Evolutionary conservation across 768 basidiomycete species (phyloP).

Genomic region (Termitomyces sp.): DNA sequence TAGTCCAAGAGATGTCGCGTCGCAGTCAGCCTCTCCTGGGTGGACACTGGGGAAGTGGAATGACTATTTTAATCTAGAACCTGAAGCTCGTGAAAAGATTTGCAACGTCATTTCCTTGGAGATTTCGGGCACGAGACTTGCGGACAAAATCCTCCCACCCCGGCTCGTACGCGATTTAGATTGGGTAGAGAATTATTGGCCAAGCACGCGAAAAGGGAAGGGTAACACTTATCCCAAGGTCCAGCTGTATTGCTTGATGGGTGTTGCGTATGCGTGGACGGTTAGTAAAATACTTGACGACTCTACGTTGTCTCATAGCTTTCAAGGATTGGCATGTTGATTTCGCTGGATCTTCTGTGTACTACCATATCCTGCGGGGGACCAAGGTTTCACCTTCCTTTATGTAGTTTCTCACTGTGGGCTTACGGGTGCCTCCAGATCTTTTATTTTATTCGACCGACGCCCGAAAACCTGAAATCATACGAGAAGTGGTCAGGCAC

Average conservation of each 20-base stretch:
- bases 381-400: slow-evolving; percentile 54
- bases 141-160: slow-evolving; percentile 76
- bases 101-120: slow-evolving; percentile 95
- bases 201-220: slow-evolving; percentile 64
- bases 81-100: slow-evolving; percentile 72
- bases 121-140: slow-evolving; percentile 80
- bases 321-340: slow-evolving; percentile 97
- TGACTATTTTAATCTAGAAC: slow-evolving; percentile 71
- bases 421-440: slow-evolving; percentile 37
- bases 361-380: slow-evolving; percentile 88
- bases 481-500: slow-evolving; percentile 95
- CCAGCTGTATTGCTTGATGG: slow-evolving; percentile 96
- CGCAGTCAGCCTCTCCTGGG: slow-evolving; percentile 77
- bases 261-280: slow-evolving; percentile 90
- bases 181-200: slow-evolving; percentile 98
- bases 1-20: slow-evolving; percentile 63
- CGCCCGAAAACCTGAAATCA: slow-evolving; percentile 74
- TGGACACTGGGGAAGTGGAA: slow-evolving; percentile 94
- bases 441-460: slow-evolving; percentile 95
- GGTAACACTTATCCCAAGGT: slow-evolving; percentile 86
- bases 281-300: slow-evolving; percentile 37
- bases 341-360: slow-evolving; percentile 97
- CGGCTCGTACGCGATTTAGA: slow-evolving; percentile 83
- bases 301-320: not conserved
- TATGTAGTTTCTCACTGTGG: not conserved